phyloP scores from a whole-genome alignment of 2,329 filamentous ascomycete genomes.

The Stagonosporopsis chrysanthemi region DNA sequence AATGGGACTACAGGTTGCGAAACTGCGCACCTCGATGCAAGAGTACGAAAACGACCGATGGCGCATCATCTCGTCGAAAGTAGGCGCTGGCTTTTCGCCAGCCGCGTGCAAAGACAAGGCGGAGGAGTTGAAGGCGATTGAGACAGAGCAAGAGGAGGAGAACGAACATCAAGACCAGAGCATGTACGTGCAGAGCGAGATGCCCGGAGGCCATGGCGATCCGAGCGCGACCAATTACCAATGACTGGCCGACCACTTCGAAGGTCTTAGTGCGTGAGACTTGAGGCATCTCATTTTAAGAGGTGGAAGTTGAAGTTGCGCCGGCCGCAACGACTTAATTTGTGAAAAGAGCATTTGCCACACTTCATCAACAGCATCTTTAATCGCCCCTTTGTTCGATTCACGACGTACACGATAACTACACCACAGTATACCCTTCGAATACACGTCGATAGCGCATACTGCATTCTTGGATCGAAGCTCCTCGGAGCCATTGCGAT shows the following conservation, averaged over 20 bases:
- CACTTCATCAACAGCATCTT: constrained; percentile 13
- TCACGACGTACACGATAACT: constrained; percentile 20
- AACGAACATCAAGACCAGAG: constrained; percentile 34
- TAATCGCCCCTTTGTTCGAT: constrained; percentile 17
- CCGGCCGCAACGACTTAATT: constrained; percentile 10
- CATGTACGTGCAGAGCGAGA: constrained; percentile 43
- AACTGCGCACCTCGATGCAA: constrained; percentile 76
- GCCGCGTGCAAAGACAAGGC: constrained; percentile 85
- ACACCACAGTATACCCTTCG: constrained; percentile 16
- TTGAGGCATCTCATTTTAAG: constrained; percentile 1
- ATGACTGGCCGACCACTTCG: constrained; percentile 44
- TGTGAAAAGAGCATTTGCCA: constrained; percentile 11
- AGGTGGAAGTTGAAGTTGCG: constrained; percentile 17
- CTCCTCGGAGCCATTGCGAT: constrained; percentile 18
- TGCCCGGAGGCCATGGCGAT: constrained; percentile 43
- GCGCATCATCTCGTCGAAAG: constrained; percentile 89
- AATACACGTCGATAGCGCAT: constrained; percentile 12
- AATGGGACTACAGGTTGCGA: constrained; percentile 69
- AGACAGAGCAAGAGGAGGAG: constrained; percentile 36
- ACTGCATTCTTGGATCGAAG: constrained; percentile 14
- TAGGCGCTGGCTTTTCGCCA: constrained; percentile 88
- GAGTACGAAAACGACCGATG: constrained; percentile 93
- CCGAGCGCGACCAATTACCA: constrained; percentile 40
- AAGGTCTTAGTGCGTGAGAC: constrained; percentile 16
- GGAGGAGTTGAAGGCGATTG: constrained; percentile 61